Conservation (phyloP, 495 filamentous ascomycete genomes). For the Tuber melanosporum region DNA sequence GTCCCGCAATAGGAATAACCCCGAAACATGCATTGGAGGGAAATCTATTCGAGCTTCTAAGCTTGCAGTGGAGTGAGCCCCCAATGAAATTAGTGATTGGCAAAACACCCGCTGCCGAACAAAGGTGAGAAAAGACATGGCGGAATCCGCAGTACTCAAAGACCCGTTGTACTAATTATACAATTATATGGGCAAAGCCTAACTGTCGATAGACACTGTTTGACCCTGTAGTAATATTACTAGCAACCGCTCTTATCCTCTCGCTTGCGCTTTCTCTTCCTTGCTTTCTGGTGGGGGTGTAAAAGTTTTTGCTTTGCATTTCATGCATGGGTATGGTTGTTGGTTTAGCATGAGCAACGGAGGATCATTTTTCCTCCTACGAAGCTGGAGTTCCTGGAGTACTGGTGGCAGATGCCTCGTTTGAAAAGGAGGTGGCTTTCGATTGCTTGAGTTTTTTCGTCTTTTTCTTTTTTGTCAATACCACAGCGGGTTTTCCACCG, state of each 20-base stretch:
- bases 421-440: constrained; percentile 43
- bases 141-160: background rate
- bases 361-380: constrained; percentile 11
- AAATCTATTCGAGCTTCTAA: constrained; percentile 6
- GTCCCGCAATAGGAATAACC: constrained; percentile 55
- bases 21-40: constrained; percentile 40
- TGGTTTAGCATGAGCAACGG: background rate
- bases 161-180: background rate
- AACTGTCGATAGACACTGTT: constrained; percentile 3
- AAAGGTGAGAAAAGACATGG: background rate
- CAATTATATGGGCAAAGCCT: background rate
- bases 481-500: constrained; percentile 66
- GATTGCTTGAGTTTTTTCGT: constrained; percentile 49
- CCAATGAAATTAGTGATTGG: background rate
- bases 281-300: background rate
- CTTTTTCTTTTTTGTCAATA: constrained; percentile 67
- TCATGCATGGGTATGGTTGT: background rate
- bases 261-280: background rate
- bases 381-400: constrained; percentile 36
- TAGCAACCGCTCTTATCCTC: background rate
- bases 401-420: constrained; percentile 33
- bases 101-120: background rate
- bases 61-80: background rate
- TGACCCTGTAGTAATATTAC: background rate
- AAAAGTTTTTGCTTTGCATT: background rate